These are phyloP conservation scores for Trichophaea hybrida DNA, from an alignment of 2,329 filamentous ascomycete genomes.

Conservation along the genomic window DNA sequence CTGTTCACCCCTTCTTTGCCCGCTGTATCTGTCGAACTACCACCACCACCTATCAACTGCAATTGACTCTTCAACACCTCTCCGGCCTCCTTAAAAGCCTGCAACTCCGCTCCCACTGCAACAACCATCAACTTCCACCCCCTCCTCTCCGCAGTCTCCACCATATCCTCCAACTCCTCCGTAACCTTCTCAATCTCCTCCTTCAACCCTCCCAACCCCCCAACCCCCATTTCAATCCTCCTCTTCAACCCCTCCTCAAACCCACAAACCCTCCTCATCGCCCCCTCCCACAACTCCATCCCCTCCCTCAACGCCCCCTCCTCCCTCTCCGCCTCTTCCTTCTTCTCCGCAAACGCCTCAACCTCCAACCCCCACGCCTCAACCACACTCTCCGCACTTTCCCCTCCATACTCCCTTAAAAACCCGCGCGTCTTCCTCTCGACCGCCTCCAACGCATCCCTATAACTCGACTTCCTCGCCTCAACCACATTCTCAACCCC, in stretches of 20 bases:
- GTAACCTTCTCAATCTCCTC: slow-evolving; percentile 44
- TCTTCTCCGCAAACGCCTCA: slow-evolving; percentile 38
- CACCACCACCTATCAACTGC: neutral
- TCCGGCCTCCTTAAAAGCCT: slow-evolving; percentile 49
- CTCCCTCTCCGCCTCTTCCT: slow-evolving; percentile 45
- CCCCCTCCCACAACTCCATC: slow-evolving; percentile 49
- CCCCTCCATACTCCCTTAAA: neutral
- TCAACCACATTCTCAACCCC: neutral
- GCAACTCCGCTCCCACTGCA: slow-evolving; percentile 59
- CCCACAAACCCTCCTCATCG: slow-evolving; percentile 32
- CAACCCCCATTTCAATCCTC: slow-evolving; percentile 43
- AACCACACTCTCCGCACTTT: slow-evolving; percentile 11
- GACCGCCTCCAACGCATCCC: neutral
- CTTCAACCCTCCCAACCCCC: slow-evolving; percentile 36
- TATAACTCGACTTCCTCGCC: neutral
- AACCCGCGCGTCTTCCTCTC: neutral
- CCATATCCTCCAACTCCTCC: slow-evolving; percentile 40
- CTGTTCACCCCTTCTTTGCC: too few species aligned
- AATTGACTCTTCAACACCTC: slow-evolving; percentile 38
- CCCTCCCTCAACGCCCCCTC: slow-evolving; percentile 53
- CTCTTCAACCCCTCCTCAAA: slow-evolving; percentile 27
- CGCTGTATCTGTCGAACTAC: too few species aligned
- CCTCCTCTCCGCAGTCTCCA: slow-evolving; percentile 43
- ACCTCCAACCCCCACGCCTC: slow-evolving; percentile 57
- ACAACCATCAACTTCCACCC: slow-evolving; percentile 63